Base-by-base conservation (phyloP, 345 rosid genomes). In the Eucalyptus regnans region DNA sequence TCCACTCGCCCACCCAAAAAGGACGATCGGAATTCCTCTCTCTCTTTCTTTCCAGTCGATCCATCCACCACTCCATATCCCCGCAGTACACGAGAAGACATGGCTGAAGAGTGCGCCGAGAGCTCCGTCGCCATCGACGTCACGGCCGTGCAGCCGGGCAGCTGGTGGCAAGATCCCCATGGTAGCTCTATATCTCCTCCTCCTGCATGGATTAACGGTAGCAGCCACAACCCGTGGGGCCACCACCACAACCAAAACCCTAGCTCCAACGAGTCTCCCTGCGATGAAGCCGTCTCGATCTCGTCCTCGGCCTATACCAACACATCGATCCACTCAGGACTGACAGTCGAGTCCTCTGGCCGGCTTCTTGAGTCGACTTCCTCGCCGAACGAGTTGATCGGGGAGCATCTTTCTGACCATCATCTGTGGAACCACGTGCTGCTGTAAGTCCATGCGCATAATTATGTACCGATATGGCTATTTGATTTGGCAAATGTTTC, bases 111-210 rank as follows among this genome's bases (percentile, higher is more conserved):
- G 86, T 94, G 97, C 86, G 88, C 90, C 56, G 92, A 92, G 16
- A 85, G 90, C 81, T 91, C 92, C n/a, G 93, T 91, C 48, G 91
- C 88, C 41, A 86, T 90, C 54, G 89, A 91, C 18, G 90, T 94
- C 58, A 89, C 90, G 16, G 52, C 94, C 12, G 90, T 90, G 49
- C 83, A 76, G 48, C 83, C 48, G 15, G 83, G 83, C 83, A 87
- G 88, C 58, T 89, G 52, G 86, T 96, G 97, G 97, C 95, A 96
- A 95, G 96, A 96, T 89, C 93, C 93, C 92, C 97, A 92, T 90
- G 93, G 87, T 18, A 60, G 87, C 58, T 86, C 94, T 86, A 93
- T 27, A 87, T 91, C 22, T 88, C 93, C 95, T 44, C 84, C 94
- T 41, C 89, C 92, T 91, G 89, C 98, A 14, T 93, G 93, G 94